Percentiles rank a stretch among this genome's conserved stretches.
Evolutionary conservation across 169 alveolate genomes (phyloP).

Genomic region (Perkinsus marinus): DNA sequence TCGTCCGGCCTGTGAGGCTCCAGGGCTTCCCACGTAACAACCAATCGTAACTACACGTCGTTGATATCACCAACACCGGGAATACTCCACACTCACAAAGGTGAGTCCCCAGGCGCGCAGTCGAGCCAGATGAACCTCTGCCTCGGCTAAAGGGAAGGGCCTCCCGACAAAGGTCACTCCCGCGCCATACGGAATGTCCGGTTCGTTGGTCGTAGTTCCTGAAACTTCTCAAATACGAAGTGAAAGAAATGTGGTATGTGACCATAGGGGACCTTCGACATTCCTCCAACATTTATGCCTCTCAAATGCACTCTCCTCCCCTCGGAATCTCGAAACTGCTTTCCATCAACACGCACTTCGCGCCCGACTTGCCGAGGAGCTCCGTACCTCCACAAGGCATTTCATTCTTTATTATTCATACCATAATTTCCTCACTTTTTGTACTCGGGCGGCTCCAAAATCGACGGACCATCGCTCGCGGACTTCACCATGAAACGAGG

Average conservation of each 20-base stretch:
- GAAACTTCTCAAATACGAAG: not conserved
- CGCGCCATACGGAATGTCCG: not conserved
- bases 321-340: not conserved
- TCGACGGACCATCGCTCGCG: not conserved
- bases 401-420: not conserved
- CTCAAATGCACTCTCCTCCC: not conserved
- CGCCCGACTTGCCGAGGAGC: not conserved
- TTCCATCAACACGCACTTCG: not conserved
- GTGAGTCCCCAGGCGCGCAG: slow-evolving; percentile 3
- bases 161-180: not conserved
- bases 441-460: not conserved
- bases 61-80: too few species aligned
- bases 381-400: not conserved
- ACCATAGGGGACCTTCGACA: not conserved
- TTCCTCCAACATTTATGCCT: slow-evolving; percentile 2
- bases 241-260: not conserved
- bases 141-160: slow-evolving; percentile 1
- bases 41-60: not conserved
- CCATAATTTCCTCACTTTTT: not conserved
- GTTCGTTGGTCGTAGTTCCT: not conserved
- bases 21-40: not conserved
- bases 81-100: not conserved
- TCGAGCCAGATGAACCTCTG: not conserved
- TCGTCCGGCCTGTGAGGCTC: not conserved
- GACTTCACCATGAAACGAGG: not conserved